Evolutionary conservation across 352 stramenopile genomes (phyloP).

Genomic region (Phytopythium litorale): DNA sequence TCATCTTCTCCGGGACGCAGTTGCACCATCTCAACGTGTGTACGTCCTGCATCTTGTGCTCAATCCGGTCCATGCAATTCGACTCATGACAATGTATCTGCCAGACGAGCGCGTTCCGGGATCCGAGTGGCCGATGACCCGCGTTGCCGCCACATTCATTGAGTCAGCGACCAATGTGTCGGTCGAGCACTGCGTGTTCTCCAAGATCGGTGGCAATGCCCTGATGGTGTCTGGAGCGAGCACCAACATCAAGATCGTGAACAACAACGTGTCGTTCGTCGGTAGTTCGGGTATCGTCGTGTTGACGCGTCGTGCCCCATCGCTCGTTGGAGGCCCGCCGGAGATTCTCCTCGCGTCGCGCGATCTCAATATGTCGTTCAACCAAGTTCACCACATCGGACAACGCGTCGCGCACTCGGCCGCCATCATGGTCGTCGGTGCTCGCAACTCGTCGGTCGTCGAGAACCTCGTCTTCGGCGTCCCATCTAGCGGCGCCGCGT

Average conservation of each 20-base stretch:
- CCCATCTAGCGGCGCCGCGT: conserved; percentile 15
- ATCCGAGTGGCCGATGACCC: conserved; percentile 49
- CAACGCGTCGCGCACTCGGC: conserved; percentile 42
- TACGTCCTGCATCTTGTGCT: conserved; percentile 18
- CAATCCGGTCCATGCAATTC: neutral
- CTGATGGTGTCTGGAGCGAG: conserved; percentile 61
- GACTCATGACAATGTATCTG: neutral
- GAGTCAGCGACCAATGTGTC: conserved; percentile 46
- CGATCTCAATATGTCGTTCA: conserved; percentile 55
- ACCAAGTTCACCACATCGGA: conserved; percentile 71
- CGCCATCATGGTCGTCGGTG: conserved; percentile 49
- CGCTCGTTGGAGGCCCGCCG: neutral
- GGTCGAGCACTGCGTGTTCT: conserved; percentile 59
- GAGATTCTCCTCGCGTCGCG: conserved; percentile 37
- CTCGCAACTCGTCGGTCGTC: conserved; percentile 39
- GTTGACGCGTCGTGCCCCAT: conserved; percentile 21
- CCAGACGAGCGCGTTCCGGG: conserved; percentile 34
- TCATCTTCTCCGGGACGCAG: conserved; percentile 60
- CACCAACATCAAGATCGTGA: conserved; percentile 38
- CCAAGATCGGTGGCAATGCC: conserved; percentile 70
- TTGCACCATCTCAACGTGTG: conserved; percentile 57
- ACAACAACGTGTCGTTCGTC: conserved; percentile 75
- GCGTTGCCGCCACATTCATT: conserved; percentile 57
- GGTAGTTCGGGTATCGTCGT: conserved; percentile 48
- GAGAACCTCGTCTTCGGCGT: conserved; percentile 59